Evolutionary conservation across 2,329 filamentous ascomycete species (phyloP), one percentile per base, ranked within the genome.

Genomic region (Ambrosiella xylebori): DNA sequence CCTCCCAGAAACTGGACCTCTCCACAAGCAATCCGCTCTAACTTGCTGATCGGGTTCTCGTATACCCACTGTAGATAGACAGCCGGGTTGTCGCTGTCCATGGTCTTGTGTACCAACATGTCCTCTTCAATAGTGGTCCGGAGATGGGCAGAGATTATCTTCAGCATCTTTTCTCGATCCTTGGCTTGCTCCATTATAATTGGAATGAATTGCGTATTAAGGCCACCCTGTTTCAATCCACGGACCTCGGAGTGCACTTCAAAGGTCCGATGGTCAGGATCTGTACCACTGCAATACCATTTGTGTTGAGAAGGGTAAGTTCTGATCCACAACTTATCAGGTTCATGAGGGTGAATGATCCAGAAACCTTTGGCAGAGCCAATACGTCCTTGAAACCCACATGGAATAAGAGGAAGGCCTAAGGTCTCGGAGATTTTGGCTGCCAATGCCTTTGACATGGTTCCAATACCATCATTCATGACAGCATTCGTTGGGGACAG

Each of bases 301-400:
- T 91, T 91, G 0, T 75, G 68, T 61, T 91, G 87, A 0, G 83
- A 88, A 0, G 72, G 73, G 58, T 74, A 80, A 0, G 84, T 79
- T 58, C 82, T 75, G 47, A 89, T 85, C 84, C 82, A 86, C 13
- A 80, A 68, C 0, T 71, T 65, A 1, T 74, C 69, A 0, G 69
- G 69, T 35, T 77, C 74, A 0, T 71, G 64, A 0, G 73, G 71
- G 62, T 84, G 81, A 4, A 84, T 68, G 52, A 84, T 74, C 86
- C 85, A 90, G 62, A 90, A 73, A 0, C 86, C 87, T 66, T 91
- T 91, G 0, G 84, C 84, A 15, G 83, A 79, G 8, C 80, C 84
- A 40, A 90, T 77, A 0, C 87, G 77, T 1, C 73, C 85, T 66
- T 91, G 86, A 51, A 84, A 81, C 0, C 76, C 82, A 39, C 78